phyloP scores from a whole-genome alignment of 371 early-diverging fungal genomes.

The Saksenaea vasiformis region DNA sequence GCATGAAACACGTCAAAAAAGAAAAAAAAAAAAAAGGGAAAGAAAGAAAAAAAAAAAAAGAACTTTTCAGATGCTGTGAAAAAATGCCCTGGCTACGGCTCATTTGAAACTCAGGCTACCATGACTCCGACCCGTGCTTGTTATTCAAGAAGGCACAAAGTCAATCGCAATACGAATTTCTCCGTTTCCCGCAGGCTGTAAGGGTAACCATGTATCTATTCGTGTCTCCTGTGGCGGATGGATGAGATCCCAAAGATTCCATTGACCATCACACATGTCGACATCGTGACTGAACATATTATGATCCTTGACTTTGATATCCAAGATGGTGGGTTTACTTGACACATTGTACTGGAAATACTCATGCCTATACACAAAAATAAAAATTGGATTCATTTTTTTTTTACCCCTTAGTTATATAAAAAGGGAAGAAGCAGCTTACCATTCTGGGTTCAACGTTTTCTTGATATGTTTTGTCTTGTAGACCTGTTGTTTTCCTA shows the following conservation, averaged over 20 bases:
- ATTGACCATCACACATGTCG: slow-evolving; percentile 59
- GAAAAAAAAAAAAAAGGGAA: neutral
- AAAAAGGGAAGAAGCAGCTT: slow-evolving; percentile 6
- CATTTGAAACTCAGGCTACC: no score
- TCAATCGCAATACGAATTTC: slow-evolving; percentile 38
- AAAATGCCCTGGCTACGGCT: neutral
- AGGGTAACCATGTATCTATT: slow-evolving; percentile 40
- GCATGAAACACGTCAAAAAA: slow-evolving; percentile 1
- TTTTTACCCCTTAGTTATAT: neutral
- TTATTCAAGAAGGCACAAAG: slow-evolving; percentile 15
- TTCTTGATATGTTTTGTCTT: slow-evolving; percentile 82
- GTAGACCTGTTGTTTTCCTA: slow-evolving; percentile 58
- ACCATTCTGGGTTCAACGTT: slow-evolving; percentile 75
- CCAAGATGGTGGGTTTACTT: slow-evolving; percentile 47
- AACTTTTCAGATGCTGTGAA: neutral
- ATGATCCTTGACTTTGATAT: slow-evolving; percentile 69
- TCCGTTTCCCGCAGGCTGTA: slow-evolving; percentile 45
- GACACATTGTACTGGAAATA: slow-evolving; percentile 27
- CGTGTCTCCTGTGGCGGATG: slow-evolving; percentile 30
- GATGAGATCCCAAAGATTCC: slow-evolving; percentile 61
- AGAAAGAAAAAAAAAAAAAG: slow-evolving; percentile 1
- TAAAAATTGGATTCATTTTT: neutral
- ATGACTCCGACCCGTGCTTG: neutral
- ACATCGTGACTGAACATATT: slow-evolving; percentile 66
- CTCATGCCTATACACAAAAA: slow-evolving; percentile 34